phyloP scores from a whole-genome alignment of 1,284 basidiomycete genomes.

The Ustilago tritici region DNA sequence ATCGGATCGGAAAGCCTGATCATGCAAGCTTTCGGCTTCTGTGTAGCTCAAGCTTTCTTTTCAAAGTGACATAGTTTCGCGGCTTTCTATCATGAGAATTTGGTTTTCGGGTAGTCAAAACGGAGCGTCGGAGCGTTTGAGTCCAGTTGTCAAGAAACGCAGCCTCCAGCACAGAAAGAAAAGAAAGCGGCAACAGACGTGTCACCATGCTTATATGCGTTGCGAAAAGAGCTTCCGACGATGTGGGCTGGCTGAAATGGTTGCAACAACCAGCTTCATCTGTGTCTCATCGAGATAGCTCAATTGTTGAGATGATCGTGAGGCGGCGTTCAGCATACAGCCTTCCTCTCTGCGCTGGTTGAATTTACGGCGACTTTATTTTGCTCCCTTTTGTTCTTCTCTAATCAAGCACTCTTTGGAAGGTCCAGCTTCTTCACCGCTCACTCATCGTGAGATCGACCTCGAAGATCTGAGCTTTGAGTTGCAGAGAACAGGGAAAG shows the following conservation, averaged over 20 bases:
- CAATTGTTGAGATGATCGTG: not conserved
- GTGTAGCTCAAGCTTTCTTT: too few species aligned
- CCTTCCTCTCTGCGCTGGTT: not conserved
- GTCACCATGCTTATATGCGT: not conserved
- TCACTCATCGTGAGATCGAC: not conserved
- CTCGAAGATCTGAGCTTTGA: not conserved
- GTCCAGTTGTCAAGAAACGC: constrained; percentile 7
- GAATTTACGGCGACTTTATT: not conserved
- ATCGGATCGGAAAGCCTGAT: not conserved
- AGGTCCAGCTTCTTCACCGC: too few species aligned
- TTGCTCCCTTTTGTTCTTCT: not conserved
- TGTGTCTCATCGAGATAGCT: not conserved
- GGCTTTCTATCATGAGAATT: not conserved
- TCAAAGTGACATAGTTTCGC: too few species aligned
- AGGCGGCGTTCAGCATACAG: not conserved
- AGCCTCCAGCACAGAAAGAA: not conserved
- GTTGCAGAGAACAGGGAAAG: not conserved
- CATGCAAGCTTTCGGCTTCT: not conserved
- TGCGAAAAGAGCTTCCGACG: not conserved
- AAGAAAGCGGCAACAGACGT: not conserved
- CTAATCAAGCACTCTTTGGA: not conserved
- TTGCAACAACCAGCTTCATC: constrained; percentile 1
- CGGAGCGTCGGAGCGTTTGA: not conserved
- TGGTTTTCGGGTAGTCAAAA: not conserved
- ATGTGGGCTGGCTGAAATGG: not conserved